Evolutionary conservation across 306 rosid species (phyloP).

Genomic region (Rosa lucieae): DNA sequence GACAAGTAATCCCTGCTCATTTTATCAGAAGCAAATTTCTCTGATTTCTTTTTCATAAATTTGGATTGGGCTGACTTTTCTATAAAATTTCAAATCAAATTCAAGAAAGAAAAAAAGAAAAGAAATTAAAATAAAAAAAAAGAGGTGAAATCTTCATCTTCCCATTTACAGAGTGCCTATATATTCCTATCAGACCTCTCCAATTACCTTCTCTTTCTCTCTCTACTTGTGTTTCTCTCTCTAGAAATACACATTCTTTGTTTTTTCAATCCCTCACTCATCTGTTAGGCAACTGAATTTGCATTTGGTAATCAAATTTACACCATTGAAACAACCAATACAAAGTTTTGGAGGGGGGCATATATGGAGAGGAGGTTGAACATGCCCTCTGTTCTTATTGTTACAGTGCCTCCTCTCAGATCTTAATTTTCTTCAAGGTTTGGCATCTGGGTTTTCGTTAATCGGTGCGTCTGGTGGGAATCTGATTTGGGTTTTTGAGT

Average conservation of each 20-base stretch:
- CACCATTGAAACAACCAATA: slow-evolving; percentile 43
- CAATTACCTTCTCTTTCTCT: slow-evolving; percentile 44
- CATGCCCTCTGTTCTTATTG: slow-evolving; percentile 83
- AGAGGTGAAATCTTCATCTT: slow-evolving; percentile 33
- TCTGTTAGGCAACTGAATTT: slow-evolving; percentile 70
- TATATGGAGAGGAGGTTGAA: slow-evolving; percentile 53
- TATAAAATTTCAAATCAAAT: slow-evolving; percentile 4
- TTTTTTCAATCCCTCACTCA: slow-evolving; percentile 31
- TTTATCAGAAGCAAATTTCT: not conserved
- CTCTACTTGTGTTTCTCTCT: slow-evolving; percentile 41
- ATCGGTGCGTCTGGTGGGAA: slow-evolving; percentile 44
- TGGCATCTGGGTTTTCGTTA: slow-evolving; percentile 71
- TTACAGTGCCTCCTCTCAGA: slow-evolving; percentile 70
- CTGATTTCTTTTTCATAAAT: not conserved
- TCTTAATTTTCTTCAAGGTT: slow-evolving; percentile 66
- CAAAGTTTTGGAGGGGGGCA: slow-evolving; percentile 57
- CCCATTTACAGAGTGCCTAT: slow-evolving; percentile 54
- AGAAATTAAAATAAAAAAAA: slow-evolving; percentile 12
- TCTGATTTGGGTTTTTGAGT: slow-evolving; percentile 22
- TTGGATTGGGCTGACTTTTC: not conserved
- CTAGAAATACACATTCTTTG: slow-evolving; percentile 28
- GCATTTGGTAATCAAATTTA: slow-evolving; percentile 67
- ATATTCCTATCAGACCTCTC: slow-evolving; percentile 51
- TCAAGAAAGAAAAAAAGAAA: not conserved
- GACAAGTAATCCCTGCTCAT: slow-evolving; percentile 16